Evolutionary conservation across 208 protist genomes (phyloP).

Genomic region (Wallacemonas collosoma): DNA sequence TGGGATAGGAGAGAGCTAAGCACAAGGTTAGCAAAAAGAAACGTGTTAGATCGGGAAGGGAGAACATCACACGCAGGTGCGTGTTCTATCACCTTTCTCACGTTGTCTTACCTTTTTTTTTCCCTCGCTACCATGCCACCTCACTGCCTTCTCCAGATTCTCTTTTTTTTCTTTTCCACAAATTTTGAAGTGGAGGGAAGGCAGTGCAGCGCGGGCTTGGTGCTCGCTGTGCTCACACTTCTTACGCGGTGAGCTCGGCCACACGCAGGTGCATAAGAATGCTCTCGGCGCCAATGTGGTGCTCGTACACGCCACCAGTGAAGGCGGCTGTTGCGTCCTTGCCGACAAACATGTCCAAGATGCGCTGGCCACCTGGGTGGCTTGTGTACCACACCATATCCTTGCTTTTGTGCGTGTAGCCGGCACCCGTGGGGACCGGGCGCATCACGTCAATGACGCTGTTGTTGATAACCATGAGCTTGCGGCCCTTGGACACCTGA

Average conservation of each 20-base stretch:
- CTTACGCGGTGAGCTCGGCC: slow-evolving; percentile 34
- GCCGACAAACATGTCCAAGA: slow-evolving; percentile 74
- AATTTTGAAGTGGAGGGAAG: too few relatives aligned
- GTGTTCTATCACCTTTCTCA: background rate
- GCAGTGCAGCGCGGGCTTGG: too few relatives aligned
- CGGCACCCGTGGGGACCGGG: slow-evolving; percentile 50
- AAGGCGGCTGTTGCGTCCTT: slow-evolving; percentile 80
- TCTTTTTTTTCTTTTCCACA: too few relatives aligned
- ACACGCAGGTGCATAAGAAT: slow-evolving; percentile 71
- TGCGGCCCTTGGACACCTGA: slow-evolving; percentile 59
- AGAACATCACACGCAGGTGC: background rate
- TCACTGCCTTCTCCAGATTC: too few relatives aligned
- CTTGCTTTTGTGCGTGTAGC: slow-evolving; percentile 71
- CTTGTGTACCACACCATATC: slow-evolving; percentile 65
- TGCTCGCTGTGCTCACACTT: too few relatives aligned
- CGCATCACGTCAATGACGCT: slow-evolving; percentile 70
- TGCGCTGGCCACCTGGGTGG: slow-evolving; percentile 79
- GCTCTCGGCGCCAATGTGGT: slow-evolving; percentile 63
- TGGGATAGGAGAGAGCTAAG: slow-evolving; percentile 13
- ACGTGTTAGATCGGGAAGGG: background rate
- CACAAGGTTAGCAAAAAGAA: slow-evolving; percentile 16
- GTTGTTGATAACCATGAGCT: slow-evolving; percentile 68
- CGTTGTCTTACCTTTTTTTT: slow-evolving; percentile 2
- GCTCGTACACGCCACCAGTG: slow-evolving; percentile 69
- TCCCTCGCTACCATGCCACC: background rate